These are phyloP conservation scores for Dictyostelium intermedium DNA, from an alignment of 78 protist genomes.

Conservation along the genomic window DNA sequence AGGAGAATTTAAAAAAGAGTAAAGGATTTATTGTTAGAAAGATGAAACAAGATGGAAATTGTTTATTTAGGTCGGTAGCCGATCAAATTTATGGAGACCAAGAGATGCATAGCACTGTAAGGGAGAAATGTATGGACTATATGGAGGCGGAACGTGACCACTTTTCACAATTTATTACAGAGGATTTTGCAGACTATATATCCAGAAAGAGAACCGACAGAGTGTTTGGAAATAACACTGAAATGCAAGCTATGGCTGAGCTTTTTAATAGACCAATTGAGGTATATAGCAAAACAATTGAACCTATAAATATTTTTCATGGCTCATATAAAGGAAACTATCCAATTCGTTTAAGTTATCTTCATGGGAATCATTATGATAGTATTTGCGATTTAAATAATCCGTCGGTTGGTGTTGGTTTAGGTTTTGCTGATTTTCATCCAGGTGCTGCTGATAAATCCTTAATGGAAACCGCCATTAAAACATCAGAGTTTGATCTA, in stretches of 20 bases:
- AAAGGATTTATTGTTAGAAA: conserved; percentile 44
- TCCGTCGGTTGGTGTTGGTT: conserved; percentile 87
- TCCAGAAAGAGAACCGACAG: conserved; percentile 60
- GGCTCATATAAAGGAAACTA: conserved; percentile 29
- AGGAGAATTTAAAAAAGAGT: conserved; percentile 63
- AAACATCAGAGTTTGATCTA: conserved; percentile 57
- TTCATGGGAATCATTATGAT: conserved; percentile 81
- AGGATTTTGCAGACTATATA: conserved; percentile 82
- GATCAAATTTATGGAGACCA: conserved; percentile 88
- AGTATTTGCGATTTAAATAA: conserved; percentile 64
- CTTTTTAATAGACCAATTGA: conserved; percentile 84
- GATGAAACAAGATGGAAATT: conserved; percentile 87
- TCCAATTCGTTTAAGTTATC: conserved; percentile 79
- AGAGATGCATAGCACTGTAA: conserved; percentile 81
- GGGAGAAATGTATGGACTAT: conserved; percentile 81
- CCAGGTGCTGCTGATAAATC: conserved; percentile 78
- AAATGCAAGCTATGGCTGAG: conserved; percentile 88
- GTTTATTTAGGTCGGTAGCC: conserved; percentile 83
- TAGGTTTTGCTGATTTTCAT: conserved; percentile 81
- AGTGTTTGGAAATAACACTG: conserved; percentile 82
- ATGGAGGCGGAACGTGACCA: conserved; percentile 83
- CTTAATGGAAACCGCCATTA: conserved; percentile 26
- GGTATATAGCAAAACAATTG: conserved; percentile 61
- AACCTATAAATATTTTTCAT: conserved; percentile 82
- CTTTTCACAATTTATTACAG: conserved; percentile 82